Evolutionary conservation across 1,139 yeast species (phyloP).

Genomic region (Komagataea norvegica): DNA sequence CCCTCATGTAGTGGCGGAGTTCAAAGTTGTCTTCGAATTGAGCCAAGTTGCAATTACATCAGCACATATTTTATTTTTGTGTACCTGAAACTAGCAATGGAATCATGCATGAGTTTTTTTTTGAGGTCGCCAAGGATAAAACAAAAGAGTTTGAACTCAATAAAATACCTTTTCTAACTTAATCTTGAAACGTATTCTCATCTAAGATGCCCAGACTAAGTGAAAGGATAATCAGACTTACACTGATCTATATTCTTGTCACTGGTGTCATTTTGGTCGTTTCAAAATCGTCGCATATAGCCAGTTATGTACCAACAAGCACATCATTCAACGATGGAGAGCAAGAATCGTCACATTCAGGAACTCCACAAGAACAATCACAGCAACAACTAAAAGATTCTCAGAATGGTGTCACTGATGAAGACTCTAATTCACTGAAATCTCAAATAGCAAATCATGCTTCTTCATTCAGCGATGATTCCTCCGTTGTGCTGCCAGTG

Average conservation of each 20-base stretch:
- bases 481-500: not conserved
- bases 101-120: no score
- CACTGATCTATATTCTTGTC: constrained; percentile 32
- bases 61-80: no score
- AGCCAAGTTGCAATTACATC: no score
- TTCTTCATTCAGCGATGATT: constrained; percentile 1
- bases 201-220: constrained; percentile 17
- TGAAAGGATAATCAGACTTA: constrained; percentile 24
- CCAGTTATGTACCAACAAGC: constrained; percentile 9
- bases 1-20: no score
- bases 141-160: no score
- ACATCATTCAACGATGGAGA: no score
- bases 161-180: not conserved
- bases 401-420: not conserved
- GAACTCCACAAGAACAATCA: constrained; percentile 9
- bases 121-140: no score
- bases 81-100: no score
- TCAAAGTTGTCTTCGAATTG: no score
- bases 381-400: constrained; percentile 8
- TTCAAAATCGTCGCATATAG: constrained; percentile 24
- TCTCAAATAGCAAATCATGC: constrained; percentile 6
- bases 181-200: not conserved
- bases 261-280: constrained; percentile 34
- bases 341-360: no score
- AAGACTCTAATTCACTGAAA: not conserved